Percentiles rank a stretch among this genome's conserved stretches.
Evolutionary conservation across 352 stramenopile species (phyloP).

Genomic region (Globisporangium apiculatum): DNA sequence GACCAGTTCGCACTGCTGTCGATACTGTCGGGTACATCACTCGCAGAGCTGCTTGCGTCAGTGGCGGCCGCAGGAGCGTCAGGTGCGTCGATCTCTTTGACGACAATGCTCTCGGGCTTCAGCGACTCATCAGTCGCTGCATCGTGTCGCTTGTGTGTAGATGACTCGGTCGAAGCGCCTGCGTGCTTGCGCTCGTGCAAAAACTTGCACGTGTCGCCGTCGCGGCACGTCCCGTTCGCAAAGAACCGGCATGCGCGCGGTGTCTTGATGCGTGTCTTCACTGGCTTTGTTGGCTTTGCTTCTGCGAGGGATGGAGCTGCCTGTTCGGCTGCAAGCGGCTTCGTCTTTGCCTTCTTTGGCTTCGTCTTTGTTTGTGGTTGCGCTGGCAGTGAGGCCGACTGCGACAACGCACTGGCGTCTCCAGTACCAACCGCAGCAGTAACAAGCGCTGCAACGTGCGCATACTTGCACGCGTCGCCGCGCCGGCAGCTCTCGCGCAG

Average conservation of each 20-base stretch:
- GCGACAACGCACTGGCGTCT: not conserved
- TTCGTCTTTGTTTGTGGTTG: not conserved
- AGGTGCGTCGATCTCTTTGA: not conserved
- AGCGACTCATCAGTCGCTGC: not conserved
- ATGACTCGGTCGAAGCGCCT: conserved; percentile 7
- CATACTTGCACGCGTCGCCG: conserved; percentile 61
- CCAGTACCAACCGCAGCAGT: not conserved
- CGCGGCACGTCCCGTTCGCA: conserved; percentile 39
- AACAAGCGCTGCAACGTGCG: conserved; percentile 23
- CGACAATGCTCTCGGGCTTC: not conserved
- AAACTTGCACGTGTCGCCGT: conserved; percentile 24
- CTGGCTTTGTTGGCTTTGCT: conserved; percentile 4
- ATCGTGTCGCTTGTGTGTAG: not conserved
- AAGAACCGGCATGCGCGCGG: conserved; percentile 40
- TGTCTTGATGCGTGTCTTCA: conserved; percentile 4
- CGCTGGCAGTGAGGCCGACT: too few species aligned
- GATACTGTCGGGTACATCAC: not conserved
- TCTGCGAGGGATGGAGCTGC: not conserved
- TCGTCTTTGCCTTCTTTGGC: conserved; percentile 7
- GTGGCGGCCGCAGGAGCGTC: not conserved
- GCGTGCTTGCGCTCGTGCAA: conserved; percentile 11
- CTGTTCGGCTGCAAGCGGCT: not conserved
- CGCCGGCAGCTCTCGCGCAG: conserved; percentile 47
- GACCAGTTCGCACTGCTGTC: conserved; percentile 37
- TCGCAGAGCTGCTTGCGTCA: too few species aligned